Percentiles rank a stretch among this genome's conserved stretches.
phyloP scores from a whole-genome alignment of 768 basidiomycete species.

The Galerina marginata region DNA sequence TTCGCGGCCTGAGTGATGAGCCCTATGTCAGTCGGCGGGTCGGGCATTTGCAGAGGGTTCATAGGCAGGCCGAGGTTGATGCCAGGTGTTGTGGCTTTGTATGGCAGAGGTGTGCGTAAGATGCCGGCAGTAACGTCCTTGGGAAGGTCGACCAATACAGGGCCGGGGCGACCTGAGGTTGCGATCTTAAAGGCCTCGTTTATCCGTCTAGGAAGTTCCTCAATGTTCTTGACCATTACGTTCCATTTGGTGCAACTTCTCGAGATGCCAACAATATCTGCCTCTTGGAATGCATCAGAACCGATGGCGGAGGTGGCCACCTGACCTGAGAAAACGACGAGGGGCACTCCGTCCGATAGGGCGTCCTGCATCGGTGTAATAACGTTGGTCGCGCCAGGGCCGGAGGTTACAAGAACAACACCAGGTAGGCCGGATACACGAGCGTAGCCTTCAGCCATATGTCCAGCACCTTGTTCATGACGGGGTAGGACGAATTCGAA shows the following conservation, averaged over 20 bases:
- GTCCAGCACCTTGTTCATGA: constrained; percentile 97
- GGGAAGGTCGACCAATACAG: constrained; percentile 97
- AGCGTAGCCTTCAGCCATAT: constrained; percentile 99
- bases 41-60: constrained; percentile 67
- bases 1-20: constrained; percentile 84
- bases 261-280: constrained; percentile 95
- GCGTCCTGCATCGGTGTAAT: constrained; percentile 99
- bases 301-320: constrained; percentile 99
- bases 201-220: constrained; percentile 92
- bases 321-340: constrained; percentile 96
- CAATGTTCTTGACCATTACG: constrained; percentile 98
- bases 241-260: constrained; percentile 99
- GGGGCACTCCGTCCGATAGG: constrained; percentile 89
- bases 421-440: constrained; percentile 97
- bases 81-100: constrained; percentile 86
- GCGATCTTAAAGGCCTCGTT: constrained; percentile 99
- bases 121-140: constrained; percentile 97
- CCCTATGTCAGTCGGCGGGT: constrained; percentile 64
- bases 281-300: constrained; percentile 99
- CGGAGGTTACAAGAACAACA: constrained; percentile 97
- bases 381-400: constrained; percentile 97
- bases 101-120: constrained; percentile 82
- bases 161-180: constrained; percentile 94
- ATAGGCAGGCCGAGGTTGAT: constrained; percentile 71
- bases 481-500: constrained; percentile 96